These are phyloP conservation scores for Cenchrus purpureus DNA, from an alignment of 176 grass and related monocot genomes.

Conservation along the genomic window DNA sequence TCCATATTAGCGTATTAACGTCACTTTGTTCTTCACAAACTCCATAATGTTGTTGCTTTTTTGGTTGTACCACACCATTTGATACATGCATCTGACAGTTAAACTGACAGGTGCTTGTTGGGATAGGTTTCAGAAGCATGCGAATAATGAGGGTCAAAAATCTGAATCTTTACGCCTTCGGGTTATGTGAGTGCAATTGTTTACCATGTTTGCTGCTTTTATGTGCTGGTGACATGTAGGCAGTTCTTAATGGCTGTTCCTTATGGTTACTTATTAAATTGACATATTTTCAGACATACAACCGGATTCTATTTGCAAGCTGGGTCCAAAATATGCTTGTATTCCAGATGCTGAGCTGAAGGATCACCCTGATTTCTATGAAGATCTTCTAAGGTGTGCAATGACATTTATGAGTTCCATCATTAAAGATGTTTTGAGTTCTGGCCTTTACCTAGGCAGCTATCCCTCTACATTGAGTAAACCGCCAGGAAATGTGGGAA, in stretches of 20 bases:
- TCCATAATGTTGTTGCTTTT: background rate
- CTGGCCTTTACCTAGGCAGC: background rate
- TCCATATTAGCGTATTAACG: background rate
- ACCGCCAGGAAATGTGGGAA: background rate
- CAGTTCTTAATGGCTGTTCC: slow-evolving; percentile 22
- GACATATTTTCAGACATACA: slow-evolving; percentile 66
- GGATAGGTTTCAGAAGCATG: slow-evolving; percentile 82
- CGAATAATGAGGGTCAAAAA: slow-evolving; percentile 81
- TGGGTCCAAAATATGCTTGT: slow-evolving; percentile 82
- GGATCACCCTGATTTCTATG: slow-evolving; percentile 83
- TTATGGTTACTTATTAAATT: slow-evolving; percentile 33
- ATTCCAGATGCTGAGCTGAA: slow-evolving; percentile 70
- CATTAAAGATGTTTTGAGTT: background rate
- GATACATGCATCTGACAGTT: slow-evolving; percentile 13
- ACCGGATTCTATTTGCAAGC: slow-evolving; percentile 86
- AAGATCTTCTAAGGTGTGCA: slow-evolving; percentile 91
- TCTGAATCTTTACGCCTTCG: slow-evolving; percentile 94
- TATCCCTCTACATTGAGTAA: background rate
- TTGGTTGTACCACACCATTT: slow-evolving; percentile 4
- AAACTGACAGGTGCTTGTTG: slow-evolving; percentile 85
- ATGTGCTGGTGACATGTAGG: slow-evolving; percentile 3
- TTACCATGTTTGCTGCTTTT: slow-evolving; percentile 7
- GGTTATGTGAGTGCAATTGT: slow-evolving; percentile 78
- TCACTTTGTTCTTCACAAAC: background rate
- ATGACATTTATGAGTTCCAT: slow-evolving; percentile 28